Base-by-base conservation (phyloP, 441 rosid genomes). In the Populus hybrid region DNA sequence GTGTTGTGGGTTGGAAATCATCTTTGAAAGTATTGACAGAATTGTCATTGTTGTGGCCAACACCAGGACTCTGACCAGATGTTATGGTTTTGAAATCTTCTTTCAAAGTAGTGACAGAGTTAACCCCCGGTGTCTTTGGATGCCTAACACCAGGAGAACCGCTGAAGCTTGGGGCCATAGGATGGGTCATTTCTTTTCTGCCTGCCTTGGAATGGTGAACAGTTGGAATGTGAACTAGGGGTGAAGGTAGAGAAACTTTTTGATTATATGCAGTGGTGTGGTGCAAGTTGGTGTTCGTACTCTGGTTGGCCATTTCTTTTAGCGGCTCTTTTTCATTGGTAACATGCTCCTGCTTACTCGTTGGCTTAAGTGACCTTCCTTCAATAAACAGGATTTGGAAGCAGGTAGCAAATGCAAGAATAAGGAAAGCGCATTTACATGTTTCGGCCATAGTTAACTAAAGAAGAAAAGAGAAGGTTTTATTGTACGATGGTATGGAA, bases 31-130 rank as follows among this genome's bases (percentile, higher is more conserved):
- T 1, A 34, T 66, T 3, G 3, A 23, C 12, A 75, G 66, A 59
- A 38, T 61, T 18, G 21, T 79, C 24, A 0, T 19, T 36, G 14
- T 14, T 61, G 40, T 84, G 84, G 67, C 84, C 87, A 64, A 69
- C 81, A 2, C 78, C 75, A 0, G 89, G 92, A 69, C 87, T 86
- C 40, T 77, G 76, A n/a, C 88, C 92, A 4, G 86, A 89, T 8
- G 74, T n/a, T 3, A 50, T 80, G 36, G 66, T 28, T 1, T 61
- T 5, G 66, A 83, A 86, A 59, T 59, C 65, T 8, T 59, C 65
- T n/a, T 59, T 8, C 19, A 74, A 61, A 28, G 19, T 50, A 57
- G 68, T 59, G 64, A 59, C 16, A 76, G 30, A 24, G 24, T 21
- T 57, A n/a, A 38, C 10, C 2, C 16, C 74, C 19, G 9, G 23